A percentile compares a stretch with the other conserved stretches of the same genome.
phyloP scores from a whole-genome alignment of 106 monocot genomes.

The Dactylorhiza incarnata region DNA sequence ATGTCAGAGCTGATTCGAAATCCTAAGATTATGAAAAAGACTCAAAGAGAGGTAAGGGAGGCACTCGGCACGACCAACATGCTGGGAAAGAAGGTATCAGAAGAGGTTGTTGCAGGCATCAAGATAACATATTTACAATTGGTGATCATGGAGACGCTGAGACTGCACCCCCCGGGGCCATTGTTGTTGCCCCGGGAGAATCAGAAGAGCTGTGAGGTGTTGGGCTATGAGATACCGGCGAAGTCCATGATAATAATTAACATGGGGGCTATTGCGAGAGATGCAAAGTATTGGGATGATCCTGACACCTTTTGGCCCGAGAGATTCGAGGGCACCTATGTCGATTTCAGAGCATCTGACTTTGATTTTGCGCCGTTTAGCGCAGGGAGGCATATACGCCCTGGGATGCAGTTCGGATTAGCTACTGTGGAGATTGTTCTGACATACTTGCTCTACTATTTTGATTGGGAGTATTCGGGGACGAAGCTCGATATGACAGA shows the following conservation, averaged over 20 bases:
- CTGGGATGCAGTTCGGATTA: slow-evolving; percentile 6
- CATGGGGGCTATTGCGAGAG: slow-evolving; percentile 12
- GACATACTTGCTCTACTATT: slow-evolving; percentile 5
- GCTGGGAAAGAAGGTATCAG: background rate
- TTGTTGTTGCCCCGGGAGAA: slow-evolving; percentile 7
- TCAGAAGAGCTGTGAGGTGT: background rate
- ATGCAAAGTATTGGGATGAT: slow-evolving; percentile 7
- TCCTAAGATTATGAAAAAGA: slow-evolving; percentile 7
- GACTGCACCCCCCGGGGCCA: slow-evolving; percentile 11
- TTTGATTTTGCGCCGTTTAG: slow-evolving; percentile 15
- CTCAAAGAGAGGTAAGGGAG: slow-evolving; percentile 6
- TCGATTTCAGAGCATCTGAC: background rate
- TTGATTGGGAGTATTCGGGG: slow-evolving; percentile 10
- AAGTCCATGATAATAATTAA: slow-evolving; percentile 9
- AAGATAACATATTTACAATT: background rate
- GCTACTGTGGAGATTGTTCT: slow-evolving; percentile 5
- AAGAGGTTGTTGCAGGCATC: background rate
- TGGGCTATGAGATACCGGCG: slow-evolving; percentile 8
- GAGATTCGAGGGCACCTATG: slow-evolving; percentile 3
- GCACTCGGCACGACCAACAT: background rate
- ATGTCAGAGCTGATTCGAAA: slow-evolving; percentile 13
- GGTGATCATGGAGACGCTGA: slow-evolving; percentile 12
- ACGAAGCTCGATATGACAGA: slow-evolving; percentile 10
- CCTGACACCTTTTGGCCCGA: slow-evolving; percentile 10
- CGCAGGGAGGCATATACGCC: slow-evolving; percentile 7